phyloP scores from a whole-genome alignment of 148 eudicot genomes.

The Drosera capensis region DNA sequence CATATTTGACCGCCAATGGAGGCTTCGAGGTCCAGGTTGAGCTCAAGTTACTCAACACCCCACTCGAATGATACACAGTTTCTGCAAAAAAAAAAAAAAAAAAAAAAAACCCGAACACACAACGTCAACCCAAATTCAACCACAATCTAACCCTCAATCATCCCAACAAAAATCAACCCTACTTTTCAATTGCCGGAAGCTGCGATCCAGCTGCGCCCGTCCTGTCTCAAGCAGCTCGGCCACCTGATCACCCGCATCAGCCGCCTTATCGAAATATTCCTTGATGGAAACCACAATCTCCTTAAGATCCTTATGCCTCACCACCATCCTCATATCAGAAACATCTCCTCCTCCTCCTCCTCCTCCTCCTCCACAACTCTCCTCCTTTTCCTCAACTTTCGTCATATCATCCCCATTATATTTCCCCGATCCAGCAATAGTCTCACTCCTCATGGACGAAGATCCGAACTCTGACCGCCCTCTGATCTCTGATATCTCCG shows the following conservation, averaged over 20 bases:
- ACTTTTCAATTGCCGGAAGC: slow-evolving; percentile 72
- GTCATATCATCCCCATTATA: slow-evolving; percentile 10
- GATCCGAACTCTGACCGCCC: slow-evolving; percentile 46
- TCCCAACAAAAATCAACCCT: slow-evolving; percentile 5
- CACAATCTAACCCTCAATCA: neutral
- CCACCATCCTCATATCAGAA: slow-evolving; percentile 66
- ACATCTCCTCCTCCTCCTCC: slow-evolving; percentile 14
- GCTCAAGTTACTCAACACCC: slow-evolving; percentile 78
- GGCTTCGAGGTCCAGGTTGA: slow-evolving; percentile 97
- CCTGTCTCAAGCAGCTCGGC: slow-evolving; percentile 82
- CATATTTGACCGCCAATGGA: slow-evolving; percentile 78
- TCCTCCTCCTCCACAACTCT: slow-evolving; percentile 54
- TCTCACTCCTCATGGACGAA: slow-evolving; percentile 24
- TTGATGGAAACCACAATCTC: slow-evolving; percentile 61
- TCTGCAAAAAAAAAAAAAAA: slow-evolving; percentile 29
- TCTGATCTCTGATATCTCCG: slow-evolving; percentile 32
- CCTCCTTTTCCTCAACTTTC: slow-evolving; percentile 21
- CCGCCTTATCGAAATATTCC: slow-evolving; percentile 83
- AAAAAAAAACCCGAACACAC: neutral
- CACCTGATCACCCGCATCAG: slow-evolving; percentile 82
- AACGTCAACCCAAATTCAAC: neutral
- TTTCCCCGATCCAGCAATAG: slow-evolving; percentile 11
- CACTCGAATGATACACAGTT: slow-evolving; percentile 94
- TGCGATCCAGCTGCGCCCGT: slow-evolving; percentile 90
- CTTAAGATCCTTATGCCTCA: slow-evolving; percentile 62